Evolutionary conservation across 768 basidiomycete genomes (phyloP), one percentile per base, ranked within the genome.

Genomic region (Hygrocybe punicea): DNA sequence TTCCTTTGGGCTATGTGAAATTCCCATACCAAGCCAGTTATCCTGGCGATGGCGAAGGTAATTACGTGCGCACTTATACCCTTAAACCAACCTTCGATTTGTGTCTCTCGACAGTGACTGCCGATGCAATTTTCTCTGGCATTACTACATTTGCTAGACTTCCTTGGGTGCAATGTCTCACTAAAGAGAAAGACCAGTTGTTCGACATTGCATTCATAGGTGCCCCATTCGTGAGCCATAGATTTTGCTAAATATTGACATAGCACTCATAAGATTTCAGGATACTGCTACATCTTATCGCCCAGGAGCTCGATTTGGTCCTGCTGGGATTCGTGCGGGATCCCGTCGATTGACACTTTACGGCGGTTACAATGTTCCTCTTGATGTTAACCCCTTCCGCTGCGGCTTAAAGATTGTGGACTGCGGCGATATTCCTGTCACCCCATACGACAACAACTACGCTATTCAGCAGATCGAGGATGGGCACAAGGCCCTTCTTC

Each of bases 141-240:
- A 86, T 92, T 34, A 83, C 84, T 2, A 91, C 90, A 2, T 95
- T 93, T 67, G 92, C 93, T 16, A 92, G 81, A 69, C 78, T 95
- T n/a, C 90, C 90, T 24, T 92, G 88, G 83, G 79, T 84, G 1
- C 82, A 85, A 61, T 93, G 92, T 68, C 81, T 93, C 51, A 84
- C 83, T 42, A 80, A 79, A 60, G 82, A 87, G 54, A 78, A 68
- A 46, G 65, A 83, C 52, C 68, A 74, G 29, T 69, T 78, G 1
- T 86, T 90, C 62, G 93, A 95, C 69, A 86, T 95, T 54, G 91
- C 89, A 21, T 83, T 95, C 68, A 71, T 94, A 39, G 92, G 87
- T 29, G 87, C 86, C 39, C 87, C 87, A 1, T 89, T 90, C 64
- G 86, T 87, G 71, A 66, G 81, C 67, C 19, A 4, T 23, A 8